These are phyloP conservation scores for Cryptomeria japonica DNA, from an alignment of 75 land plant genomes.

Conservation along the genomic window DNA sequence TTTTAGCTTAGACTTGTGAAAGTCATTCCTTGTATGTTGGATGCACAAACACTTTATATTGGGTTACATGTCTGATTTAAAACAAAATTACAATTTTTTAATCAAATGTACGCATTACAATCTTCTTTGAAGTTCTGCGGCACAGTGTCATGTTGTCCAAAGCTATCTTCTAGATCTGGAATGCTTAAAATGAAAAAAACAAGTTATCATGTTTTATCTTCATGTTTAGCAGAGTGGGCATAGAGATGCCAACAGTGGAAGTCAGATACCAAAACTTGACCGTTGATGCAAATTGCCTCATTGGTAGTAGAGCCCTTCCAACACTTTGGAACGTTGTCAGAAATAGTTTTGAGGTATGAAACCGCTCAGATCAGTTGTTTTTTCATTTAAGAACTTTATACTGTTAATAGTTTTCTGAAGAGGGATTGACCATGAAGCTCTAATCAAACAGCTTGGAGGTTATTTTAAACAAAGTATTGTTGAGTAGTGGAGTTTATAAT, in stretches of 20 bases:
- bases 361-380: too few species aligned
- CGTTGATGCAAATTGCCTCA: slow-evolving; percentile 64
- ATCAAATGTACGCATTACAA: not conserved
- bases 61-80: too few species aligned
- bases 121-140: not conserved
- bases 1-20: too few species aligned
- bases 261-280: slow-evolving; percentile 61
- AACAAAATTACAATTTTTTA: not conserved
- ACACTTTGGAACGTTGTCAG: slow-evolving; percentile 64
- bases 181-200: not conserved
- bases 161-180: not conserved
- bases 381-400: too few species aligned
- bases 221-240: slow-evolving; percentile 46
- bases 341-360: slow-evolving; percentile 48
- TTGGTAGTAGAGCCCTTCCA: slow-evolving; percentile 65
- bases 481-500: not conserved
- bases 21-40: too few species aligned
- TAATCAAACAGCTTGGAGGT: too few species aligned
- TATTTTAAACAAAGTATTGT: too few species aligned
- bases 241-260: slow-evolving; percentile 69
- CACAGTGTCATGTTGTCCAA: not conserved
- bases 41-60: too few species aligned
- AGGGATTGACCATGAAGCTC: too few species aligned
- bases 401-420: too few species aligned
- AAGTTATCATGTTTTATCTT: not conserved